A percentile compares a stretch with the other conserved stretches of the same genome.
Conservation (phyloP, 2,329 filamentous ascomycete genomes). For the Colletotrichum sp. region DNA sequence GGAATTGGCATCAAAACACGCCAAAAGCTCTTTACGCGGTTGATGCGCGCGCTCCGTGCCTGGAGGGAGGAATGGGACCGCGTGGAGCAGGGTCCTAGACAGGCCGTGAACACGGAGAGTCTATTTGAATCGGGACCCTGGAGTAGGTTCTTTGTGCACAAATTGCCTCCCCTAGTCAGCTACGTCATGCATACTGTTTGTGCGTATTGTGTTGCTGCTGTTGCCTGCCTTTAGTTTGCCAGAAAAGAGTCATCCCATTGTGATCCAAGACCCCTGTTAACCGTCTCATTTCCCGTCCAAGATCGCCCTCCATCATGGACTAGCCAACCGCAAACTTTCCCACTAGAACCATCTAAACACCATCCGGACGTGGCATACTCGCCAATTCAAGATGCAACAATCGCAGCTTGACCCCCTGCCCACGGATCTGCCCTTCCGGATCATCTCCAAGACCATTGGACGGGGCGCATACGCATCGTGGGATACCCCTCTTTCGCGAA, state of each 20-base stretch:
- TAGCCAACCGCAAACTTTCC: neutral
- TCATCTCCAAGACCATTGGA: conserved; percentile 96
- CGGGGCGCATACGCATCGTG: conserved; percentile 97
- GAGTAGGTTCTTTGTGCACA: neutral
- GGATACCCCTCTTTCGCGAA: conserved; percentile 26
- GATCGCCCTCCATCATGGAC: conserved; percentile 3
- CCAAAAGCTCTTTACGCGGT: conserved; percentile 23
- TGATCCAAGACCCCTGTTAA: conserved; percentile 10
- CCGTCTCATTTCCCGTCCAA: conserved; percentile 7
- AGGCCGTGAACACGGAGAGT: conserved; percentile 5
- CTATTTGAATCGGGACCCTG: neutral
- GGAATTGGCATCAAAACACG: conserved; percentile 2
- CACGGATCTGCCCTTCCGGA: conserved; percentile 84
- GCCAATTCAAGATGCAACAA: conserved; percentile 58
- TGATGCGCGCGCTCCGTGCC: conserved; percentile 9
- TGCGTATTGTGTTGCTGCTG: neutral
- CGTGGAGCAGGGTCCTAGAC: neutral
- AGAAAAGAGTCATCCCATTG: neutral
- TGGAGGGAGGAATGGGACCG: neutral
- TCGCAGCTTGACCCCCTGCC: conserved; percentile 91
- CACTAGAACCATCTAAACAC: neutral
- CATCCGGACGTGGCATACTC: neutral
- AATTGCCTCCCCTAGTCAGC: neutral
- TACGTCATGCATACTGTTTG: neutral
- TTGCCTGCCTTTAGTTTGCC: neutral